Evolutionary conservation across 768 basidiomycete species (phyloP).

Genomic region (Russula abietina): DNA sequence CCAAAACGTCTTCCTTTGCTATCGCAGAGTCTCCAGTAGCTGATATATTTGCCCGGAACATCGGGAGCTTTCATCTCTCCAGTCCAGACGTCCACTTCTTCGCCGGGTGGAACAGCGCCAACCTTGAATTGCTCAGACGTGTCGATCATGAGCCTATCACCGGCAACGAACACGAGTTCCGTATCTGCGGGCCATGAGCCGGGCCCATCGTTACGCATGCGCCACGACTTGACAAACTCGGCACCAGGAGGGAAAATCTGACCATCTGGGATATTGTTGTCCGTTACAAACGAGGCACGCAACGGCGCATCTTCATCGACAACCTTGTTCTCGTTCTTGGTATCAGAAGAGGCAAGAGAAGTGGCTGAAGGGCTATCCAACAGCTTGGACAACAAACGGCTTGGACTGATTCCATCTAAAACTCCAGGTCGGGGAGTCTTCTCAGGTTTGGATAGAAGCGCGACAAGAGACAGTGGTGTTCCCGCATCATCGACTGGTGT

Average conservation of each 20-base stretch:
- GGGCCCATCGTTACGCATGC: constrained; percentile 58
- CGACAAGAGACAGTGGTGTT: constrained; percentile 15
- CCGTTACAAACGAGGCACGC: constrained; percentile 53
- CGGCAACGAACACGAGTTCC: constrained; percentile 63
- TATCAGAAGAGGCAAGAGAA: constrained; percentile 8
- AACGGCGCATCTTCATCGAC: constrained; percentile 29
- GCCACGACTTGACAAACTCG: constrained; percentile 82
- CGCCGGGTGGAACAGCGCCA: constrained; percentile 52
- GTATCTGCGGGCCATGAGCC: constrained; percentile 64
- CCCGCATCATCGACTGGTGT: constrained; percentile 11
- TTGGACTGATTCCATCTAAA: constrained; percentile 16
- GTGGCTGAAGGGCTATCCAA: constrained; percentile 14
- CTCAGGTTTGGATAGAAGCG: constrained; percentile 19
- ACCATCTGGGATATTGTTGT: constrained; percentile 69
- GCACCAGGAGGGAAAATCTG: constrained; percentile 77
- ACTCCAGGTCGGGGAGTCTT: constrained; percentile 8
- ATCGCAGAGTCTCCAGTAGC: constrained; percentile 71
- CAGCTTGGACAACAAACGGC: constrained; percentile 19
- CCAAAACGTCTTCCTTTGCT: constrained; percentile 58
- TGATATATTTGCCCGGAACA: constrained; percentile 59
- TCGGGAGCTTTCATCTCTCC: constrained; percentile 82
- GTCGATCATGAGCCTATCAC: constrained; percentile 49
- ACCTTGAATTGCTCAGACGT: constrained; percentile 38
- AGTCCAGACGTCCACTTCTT: constrained; percentile 59
- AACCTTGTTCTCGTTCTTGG: not conserved